Conservation (phyloP, 2,329 filamentous ascomycete species). For the Claviceps pazoutovae region DNA sequence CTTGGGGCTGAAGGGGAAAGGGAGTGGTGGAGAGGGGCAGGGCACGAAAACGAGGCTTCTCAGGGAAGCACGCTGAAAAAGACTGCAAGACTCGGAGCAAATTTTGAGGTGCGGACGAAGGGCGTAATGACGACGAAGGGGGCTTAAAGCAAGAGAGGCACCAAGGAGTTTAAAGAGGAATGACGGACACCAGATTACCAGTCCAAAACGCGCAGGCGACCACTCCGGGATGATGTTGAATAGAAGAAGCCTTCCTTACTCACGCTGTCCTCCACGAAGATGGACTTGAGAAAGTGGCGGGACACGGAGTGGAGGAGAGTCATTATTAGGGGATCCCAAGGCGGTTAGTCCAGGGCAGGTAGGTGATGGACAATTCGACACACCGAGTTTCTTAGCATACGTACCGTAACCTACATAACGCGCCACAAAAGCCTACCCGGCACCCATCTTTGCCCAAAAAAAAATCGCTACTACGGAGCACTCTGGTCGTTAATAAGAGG, state of each 20-base stretch:
- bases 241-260: slow-evolving; percentile 5
- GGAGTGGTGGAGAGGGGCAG: background rate
- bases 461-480: too few relatives aligned
- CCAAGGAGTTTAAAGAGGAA: slow-evolving; percentile 4
- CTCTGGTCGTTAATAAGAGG: too few relatives aligned
- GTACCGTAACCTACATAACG: too few relatives aligned
- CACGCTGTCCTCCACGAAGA: slow-evolving; percentile 3
- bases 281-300: slow-evolving; percentile 7
- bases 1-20: background rate
- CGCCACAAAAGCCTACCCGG: too few relatives aligned
- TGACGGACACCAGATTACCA: slow-evolving; percentile 3
- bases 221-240: slow-evolving; percentile 4
- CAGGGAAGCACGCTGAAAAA: background rate
- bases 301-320: slow-evolving; percentile 6
- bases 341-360: slow-evolving; percentile 5
- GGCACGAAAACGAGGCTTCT: background rate
- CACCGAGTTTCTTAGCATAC: too few relatives aligned
- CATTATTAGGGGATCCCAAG: slow-evolving; percentile 7
- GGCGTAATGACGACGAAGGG: slow-evolving; percentile 2
- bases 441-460: too few relatives aligned
- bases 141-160: slow-evolving; percentile 2
- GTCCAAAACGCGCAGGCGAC: slow-evolving; percentile 4
- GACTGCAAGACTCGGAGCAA: slow-evolving; percentile 3
- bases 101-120: slow-evolving; percentile 1
- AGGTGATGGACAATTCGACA: background rate